These are phyloP conservation scores for Aureobasidium musti DNA, from an alignment of 2,329 filamentous ascomycete species.

Conservation along the genomic window DNA sequence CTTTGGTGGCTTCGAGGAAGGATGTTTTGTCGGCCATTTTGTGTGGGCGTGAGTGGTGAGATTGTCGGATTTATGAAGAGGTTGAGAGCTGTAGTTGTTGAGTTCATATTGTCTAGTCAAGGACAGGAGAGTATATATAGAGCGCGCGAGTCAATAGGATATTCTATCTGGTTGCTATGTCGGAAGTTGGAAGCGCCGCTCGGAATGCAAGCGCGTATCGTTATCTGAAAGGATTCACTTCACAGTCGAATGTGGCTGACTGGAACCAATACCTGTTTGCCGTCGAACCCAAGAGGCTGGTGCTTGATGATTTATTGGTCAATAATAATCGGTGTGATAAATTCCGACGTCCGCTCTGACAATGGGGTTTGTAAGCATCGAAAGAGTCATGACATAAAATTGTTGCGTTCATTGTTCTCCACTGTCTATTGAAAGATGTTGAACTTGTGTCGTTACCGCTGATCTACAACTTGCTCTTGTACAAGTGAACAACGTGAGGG, in stretches of 20 bases:
- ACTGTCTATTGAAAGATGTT: no score
- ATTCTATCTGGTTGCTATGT: background rate
- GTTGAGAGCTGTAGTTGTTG: background rate
- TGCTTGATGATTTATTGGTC: background rate
- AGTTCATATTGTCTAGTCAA: background rate
- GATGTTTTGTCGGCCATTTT: slow-evolving; percentile 28
- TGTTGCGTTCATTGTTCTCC: background rate
- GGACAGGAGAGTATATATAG: background rate
- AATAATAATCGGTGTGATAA: background rate
- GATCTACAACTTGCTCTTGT: slow-evolving; percentile 43
- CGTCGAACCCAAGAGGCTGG: background rate
- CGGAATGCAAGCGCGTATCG: background rate
- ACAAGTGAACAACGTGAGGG: slow-evolving; percentile 51
- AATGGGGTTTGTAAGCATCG: background rate
- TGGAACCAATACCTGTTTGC: background rate
- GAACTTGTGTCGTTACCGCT: no score
- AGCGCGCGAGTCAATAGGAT: background rate
- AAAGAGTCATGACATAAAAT: background rate
- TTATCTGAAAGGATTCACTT: background rate
- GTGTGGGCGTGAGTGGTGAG: background rate
- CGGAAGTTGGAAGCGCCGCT: background rate
- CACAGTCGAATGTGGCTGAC: background rate
- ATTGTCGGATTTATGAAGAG: background rate
- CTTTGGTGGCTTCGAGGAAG: slow-evolving; percentile 38
- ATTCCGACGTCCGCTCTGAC: background rate